These are phyloP conservation scores for Linnemannia zychae DNA, from an alignment of 192 early-diverging fungal genomes.

Conservation along the genomic window DNA sequence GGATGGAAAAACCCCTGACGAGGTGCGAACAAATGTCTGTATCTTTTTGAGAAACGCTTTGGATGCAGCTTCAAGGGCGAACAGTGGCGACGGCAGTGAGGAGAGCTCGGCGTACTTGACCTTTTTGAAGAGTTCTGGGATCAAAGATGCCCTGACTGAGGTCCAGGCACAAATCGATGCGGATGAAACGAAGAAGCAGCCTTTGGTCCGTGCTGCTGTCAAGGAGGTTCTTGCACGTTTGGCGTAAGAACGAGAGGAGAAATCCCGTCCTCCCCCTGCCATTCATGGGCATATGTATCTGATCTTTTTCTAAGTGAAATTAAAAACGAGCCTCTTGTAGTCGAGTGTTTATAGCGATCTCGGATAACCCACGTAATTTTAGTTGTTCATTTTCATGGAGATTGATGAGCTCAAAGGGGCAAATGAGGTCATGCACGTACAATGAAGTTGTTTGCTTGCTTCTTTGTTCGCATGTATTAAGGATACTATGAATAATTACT, in stretches of 20 bases:
- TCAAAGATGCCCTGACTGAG: constrained; percentile 38
- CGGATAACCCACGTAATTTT: no score
- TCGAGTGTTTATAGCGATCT: no score
- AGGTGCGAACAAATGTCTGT: constrained; percentile 65
- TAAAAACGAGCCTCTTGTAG: no score
- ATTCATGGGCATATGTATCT: no score
- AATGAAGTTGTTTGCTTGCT: no score
- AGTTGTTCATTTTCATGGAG: no score
- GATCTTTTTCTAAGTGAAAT: no score
- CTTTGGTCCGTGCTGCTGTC: constrained; percentile 28
- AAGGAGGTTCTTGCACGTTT: constrained; percentile 33
- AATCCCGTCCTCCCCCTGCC: no score
- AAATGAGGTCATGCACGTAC: no score
- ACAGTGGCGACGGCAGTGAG: constrained; percentile 23
- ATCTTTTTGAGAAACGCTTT: constrained; percentile 60
- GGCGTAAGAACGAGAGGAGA: constrained; percentile 13
- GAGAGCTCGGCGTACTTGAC: constrained; percentile 39
- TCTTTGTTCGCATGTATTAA: not conserved
- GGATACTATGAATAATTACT: not conserved
- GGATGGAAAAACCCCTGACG: constrained; percentile 58
- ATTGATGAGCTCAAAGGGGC: no score
- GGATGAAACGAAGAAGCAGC: constrained; percentile 7
- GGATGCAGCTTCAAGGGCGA: constrained; percentile 7
- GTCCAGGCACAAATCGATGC: not conserved
- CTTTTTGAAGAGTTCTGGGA: constrained; percentile 31